Percentiles rank a stretch among this genome's conserved stretches.
Conservation (phyloP, 2,329 filamentous ascomycete genomes). For the Phaeomoniella chlamydospora region DNA sequence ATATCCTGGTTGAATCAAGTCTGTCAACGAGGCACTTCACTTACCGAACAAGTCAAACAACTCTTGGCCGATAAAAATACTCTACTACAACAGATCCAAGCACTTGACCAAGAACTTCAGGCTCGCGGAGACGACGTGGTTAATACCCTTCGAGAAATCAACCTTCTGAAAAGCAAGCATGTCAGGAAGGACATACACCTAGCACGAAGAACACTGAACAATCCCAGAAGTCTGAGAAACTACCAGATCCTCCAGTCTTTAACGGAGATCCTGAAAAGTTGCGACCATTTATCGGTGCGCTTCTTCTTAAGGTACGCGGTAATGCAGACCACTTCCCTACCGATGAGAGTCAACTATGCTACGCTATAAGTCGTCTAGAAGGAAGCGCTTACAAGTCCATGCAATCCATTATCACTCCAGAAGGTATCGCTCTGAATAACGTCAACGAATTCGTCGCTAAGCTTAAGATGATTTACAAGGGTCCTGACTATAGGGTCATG, state of each 20-base stretch:
- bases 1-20: no score
- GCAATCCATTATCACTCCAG: not conserved
- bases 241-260: not conserved
- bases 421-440: not conserved
- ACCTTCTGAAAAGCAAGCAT: no score
- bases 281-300: not conserved
- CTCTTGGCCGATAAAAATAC: no score
- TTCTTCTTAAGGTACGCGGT: not conserved
- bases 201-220: no score
- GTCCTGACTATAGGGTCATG: not conserved
- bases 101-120: no score
- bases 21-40: no score
- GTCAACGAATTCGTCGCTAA: not conserved
- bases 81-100: no score
- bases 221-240: not conserved
- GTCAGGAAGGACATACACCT: no score
- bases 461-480: not conserved
- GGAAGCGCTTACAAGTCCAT: not conserved
- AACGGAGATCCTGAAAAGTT: not conserved
- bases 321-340: not conserved
- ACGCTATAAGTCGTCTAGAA: not conserved
- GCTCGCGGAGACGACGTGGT: no score
- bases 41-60: no score
- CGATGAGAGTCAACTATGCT: not conserved
- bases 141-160: no score